Evolutionary conservation across 306 rosid species (phyloP).

Genomic region (Cucumis hystrix): DNA sequence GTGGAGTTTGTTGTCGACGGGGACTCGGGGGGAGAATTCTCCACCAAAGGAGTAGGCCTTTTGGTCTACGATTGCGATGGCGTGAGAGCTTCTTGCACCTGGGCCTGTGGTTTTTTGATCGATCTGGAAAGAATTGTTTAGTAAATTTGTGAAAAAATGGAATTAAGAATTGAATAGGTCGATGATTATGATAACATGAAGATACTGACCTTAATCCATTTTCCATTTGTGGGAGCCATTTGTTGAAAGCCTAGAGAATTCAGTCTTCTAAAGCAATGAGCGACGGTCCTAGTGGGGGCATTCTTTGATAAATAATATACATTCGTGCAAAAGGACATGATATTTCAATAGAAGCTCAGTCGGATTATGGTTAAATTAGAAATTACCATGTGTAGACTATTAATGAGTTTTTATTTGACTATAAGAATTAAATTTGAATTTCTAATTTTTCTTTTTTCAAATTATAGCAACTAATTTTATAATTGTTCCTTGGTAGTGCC

Average conservation of each 20-base stretch:
- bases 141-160: neutral
- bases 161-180: neutral
- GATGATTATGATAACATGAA: neutral
- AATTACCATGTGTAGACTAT: too few species aligned
- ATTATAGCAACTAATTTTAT: too few species aligned
- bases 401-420: too few species aligned
- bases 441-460: too few species aligned
- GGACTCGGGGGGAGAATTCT: slow-evolving; percentile 79
- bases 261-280: neutral
- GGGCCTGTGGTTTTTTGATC: slow-evolving; percentile 52
- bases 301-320: neutral
- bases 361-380: too few species aligned
- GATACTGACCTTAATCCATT: slow-evolving; percentile 57
- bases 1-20: slow-evolving; percentile 63
- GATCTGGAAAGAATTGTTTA: slow-evolving; percentile 20
- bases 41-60: slow-evolving; percentile 79
- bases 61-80: slow-evolving; percentile 52
- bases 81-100: slow-evolving; percentile 90
- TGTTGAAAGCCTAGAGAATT: neutral
- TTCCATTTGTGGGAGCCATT: slow-evolving; percentile 48
- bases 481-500: too few species aligned
- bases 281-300: neutral
- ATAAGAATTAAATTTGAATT: too few species aligned
- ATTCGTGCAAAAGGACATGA: too few species aligned
- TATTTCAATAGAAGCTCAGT: too few species aligned